phyloP scores from a whole-genome alignment of 331 rosid genomes.

The Pyrus hybrid region DNA sequence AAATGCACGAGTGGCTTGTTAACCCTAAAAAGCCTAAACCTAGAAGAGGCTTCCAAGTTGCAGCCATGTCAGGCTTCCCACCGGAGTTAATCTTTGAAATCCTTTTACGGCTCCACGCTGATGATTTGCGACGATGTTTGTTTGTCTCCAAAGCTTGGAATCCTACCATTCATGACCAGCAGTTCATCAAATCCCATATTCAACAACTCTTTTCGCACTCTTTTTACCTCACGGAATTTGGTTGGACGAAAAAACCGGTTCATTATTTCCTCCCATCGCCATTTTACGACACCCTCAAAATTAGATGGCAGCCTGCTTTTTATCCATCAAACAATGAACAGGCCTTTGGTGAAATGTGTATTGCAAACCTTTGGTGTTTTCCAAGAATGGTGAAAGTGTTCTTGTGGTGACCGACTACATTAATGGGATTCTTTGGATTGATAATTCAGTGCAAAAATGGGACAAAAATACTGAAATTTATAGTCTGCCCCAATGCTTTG shows the following conservation, averaged over 20 bases:
- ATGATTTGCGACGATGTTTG: neutral
- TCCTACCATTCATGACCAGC: neutral
- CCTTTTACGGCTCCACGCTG: neutral
- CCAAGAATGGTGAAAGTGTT: neutral
- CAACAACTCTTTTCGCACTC: neutral
- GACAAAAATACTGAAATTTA: neutral
- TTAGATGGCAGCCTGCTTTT: neutral
- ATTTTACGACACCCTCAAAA: neutral
- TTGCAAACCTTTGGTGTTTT: neutral
- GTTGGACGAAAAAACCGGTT: no score
- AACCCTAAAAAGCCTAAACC: no score
- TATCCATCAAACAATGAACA: neutral
- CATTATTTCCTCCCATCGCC: no score
- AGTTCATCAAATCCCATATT: neutral
- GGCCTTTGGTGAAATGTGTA: no score
- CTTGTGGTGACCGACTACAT: neutral
- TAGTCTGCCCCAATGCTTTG: neutral
- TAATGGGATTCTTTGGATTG: neutral
- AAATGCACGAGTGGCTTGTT: no score
- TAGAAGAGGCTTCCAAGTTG: no score
- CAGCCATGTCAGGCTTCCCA: no score
- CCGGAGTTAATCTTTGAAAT: neutral
- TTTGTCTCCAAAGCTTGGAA: neutral
- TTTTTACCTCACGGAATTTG: no score
- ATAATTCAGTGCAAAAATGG: neutral